These are phyloP conservation scores for Tricholoma hemisulphureum DNA, from an alignment of 768 basidiomycete genomes.

Conservation along the genomic window DNA sequence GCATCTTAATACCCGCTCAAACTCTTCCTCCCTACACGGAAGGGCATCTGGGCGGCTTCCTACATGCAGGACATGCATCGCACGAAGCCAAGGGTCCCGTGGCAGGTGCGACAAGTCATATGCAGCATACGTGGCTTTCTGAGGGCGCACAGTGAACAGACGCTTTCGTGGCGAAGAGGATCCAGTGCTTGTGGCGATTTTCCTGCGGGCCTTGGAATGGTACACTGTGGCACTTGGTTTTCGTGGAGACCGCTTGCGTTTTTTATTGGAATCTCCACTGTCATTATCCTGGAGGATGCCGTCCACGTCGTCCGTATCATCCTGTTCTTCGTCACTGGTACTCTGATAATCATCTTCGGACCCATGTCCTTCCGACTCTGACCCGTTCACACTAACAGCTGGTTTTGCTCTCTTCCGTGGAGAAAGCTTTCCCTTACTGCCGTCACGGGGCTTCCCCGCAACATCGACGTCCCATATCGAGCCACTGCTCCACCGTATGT, in stretches of 20 bases:
- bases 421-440: slow-evolving; percentile 1
- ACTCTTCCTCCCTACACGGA: slow-evolving; percentile 88
- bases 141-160: slow-evolving; percentile 27
- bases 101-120: slow-evolving; percentile 54
- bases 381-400: slow-evolving; percentile 23
- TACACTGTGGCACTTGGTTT: slow-evolving; percentile 40
- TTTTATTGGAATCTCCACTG: slow-evolving; percentile 39
- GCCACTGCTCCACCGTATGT: slow-evolving; percentile 37
- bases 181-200: slow-evolving; percentile 10
- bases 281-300: slow-evolving; percentile 9
- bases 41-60: slow-evolving; percentile 86
- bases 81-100: slow-evolving; percentile 77
- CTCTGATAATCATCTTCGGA: slow-evolving; percentile 27
- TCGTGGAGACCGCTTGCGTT: slow-evolving; percentile 43
- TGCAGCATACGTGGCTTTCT: slow-evolving; percentile 29
- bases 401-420: slow-evolving; percentile 18
- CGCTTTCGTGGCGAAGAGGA: slow-evolving; percentile 17
- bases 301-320: slow-evolving; percentile 18
- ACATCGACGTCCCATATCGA: slow-evolving; percentile 46
- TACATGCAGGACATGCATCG: slow-evolving; percentile 91
- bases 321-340: slow-evolving; percentile 17
- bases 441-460: slow-evolving; percentile 11
- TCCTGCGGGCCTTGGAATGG: slow-evolving; percentile 64
- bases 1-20: slow-evolving; percentile 65
- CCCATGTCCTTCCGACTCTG: slow-evolving; percentile 24